A percentile compares a stretch with the other conserved stretches of the same genome.
phyloP scores from a whole-genome alignment of 2,329 filamentous ascomycete genomes.

The Beauveria scarabaeidicola region DNA sequence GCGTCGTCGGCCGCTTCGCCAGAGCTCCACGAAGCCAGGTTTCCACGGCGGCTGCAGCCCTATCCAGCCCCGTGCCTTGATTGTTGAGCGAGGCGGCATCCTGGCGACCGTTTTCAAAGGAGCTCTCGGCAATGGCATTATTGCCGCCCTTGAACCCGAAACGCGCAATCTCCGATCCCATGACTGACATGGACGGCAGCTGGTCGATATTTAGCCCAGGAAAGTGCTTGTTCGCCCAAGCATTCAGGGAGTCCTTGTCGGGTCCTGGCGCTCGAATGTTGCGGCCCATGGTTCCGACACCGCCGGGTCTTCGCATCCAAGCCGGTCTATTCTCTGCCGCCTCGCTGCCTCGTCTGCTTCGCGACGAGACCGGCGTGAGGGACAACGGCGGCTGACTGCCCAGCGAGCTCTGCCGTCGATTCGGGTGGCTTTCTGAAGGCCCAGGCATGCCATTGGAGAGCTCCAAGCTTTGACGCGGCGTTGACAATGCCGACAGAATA shows the following conservation, averaged over 20 bases:
- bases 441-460: constrained; percentile 37
- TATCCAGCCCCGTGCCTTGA: constrained; percentile 57
- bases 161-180: constrained; percentile 51
- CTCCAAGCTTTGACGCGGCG: constrained; percentile 59
- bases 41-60: constrained; percentile 80
- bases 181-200: constrained; percentile 57
- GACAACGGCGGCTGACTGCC: constrained; percentile 26
- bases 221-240: constrained; percentile 74
- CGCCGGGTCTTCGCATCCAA: constrained; percentile 76
- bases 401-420: constrained; percentile 36
- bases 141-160: constrained; percentile 41
- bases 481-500: constrained; percentile 54
- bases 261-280: constrained; percentile 69
- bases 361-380: constrained; percentile 27
- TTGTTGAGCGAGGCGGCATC: constrained; percentile 32
- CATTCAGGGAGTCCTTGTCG: constrained; percentile 74
- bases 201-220: constrained; percentile 67
- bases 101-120: constrained; percentile 40
- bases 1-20: constrained; percentile 49
- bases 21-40: constrained; percentile 84
- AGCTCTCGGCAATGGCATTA: constrained; percentile 41
- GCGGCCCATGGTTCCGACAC: constrained; percentile 72
- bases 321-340: constrained; percentile 35
- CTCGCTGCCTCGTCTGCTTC: constrained; percentile 30
- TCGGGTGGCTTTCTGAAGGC: constrained; percentile 25